Percentiles rank a stretch among this genome's conserved stretches.
Evolutionary conservation across 2,329 filamentous ascomycete species (phyloP).

Genomic region (Aureobasidium namibiae): DNA sequence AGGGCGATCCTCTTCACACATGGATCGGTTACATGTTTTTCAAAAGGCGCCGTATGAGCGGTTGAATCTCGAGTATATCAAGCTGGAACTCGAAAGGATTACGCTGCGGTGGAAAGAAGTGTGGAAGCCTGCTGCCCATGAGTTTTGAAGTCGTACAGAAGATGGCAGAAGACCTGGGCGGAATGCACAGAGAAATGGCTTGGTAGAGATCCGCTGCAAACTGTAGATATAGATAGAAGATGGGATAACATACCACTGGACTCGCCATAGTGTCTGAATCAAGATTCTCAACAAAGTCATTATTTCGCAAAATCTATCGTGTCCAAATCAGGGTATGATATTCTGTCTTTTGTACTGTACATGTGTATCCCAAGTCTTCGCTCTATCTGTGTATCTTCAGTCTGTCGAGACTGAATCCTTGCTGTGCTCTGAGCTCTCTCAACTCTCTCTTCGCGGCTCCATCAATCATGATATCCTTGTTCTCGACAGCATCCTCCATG

Average conservation of each 20-base stretch:
- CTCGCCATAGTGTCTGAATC: background rate
- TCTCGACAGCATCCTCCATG: constrained; percentile 14
- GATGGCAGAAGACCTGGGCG: background rate
- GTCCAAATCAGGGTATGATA: too few species aligned
- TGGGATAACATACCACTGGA: too few species aligned
- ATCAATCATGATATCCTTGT: constrained; percentile 25
- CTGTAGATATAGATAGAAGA: background rate
- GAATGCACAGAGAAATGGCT: background rate
- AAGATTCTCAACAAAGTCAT: too few species aligned
- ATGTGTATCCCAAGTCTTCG: background rate
- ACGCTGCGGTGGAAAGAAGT: background rate
- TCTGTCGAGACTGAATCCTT: background rate
- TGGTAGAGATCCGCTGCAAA: background rate
- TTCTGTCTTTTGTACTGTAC: too few species aligned
- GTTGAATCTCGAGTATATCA: background rate
- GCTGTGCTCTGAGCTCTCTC: background rate
- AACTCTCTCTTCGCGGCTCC: constrained; percentile 33
- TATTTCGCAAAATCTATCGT: too few species aligned
- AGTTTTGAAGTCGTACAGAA: background rate
- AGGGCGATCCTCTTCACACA: too few species aligned
- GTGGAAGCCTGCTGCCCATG: background rate
- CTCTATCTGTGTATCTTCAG: constrained; percentile 1
- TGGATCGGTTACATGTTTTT: background rate
- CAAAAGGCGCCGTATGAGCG: background rate
- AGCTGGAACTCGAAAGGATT: background rate